phyloP scores from a whole-genome alignment of 2,329 filamentous ascomycete species.

The Pyrenophora tritici-repentis region DNA sequence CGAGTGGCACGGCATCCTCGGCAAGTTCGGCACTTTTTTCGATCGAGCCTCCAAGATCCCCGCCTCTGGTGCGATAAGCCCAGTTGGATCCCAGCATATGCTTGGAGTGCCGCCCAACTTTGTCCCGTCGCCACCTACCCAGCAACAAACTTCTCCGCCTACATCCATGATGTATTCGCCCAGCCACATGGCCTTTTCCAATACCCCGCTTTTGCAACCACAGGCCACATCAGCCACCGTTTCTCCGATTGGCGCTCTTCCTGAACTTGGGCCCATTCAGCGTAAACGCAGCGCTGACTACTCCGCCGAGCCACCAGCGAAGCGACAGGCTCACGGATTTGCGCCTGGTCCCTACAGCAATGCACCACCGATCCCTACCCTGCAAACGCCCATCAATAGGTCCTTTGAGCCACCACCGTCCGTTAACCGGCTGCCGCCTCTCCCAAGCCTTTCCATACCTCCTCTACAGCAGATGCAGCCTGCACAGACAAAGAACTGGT shows the following conservation, averaged over 20 bases:
- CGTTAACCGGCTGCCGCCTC: constrained; percentile 63
- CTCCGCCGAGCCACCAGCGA: constrained; percentile 60
- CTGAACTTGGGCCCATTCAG: constrained; percentile 48
- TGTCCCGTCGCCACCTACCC: constrained; percentile 56
- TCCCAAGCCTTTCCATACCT: constrained; percentile 72
- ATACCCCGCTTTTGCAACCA: constrained; percentile 47
- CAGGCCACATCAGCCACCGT: constrained; percentile 50
- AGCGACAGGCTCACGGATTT: constrained; percentile 53
- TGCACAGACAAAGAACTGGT: constrained; percentile 47
- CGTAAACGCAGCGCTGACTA: constrained; percentile 66
- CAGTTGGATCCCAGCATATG: constrained; percentile 40
- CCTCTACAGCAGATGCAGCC: constrained; percentile 49
- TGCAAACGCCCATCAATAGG: constrained; percentile 42
- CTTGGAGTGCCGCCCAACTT: constrained; percentile 51
- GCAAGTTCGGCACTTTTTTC: constrained; percentile 82
- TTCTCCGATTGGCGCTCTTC: constrained; percentile 51
- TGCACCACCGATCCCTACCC: constrained; percentile 41
- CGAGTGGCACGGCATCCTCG: constrained; percentile 81
- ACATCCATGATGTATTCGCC: constrained; percentile 49
- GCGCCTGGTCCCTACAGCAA: constrained; percentile 45
- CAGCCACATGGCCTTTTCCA: constrained; percentile 50
- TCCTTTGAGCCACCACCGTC: constrained; percentile 44
- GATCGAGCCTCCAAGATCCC: constrained; percentile 65
- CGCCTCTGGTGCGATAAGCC: constrained; percentile 46
- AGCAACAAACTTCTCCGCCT: constrained; percentile 58